phyloP scores from a whole-genome alignment of 495 filamentous ascomycete genomes.

The Hypomontagnella submonticulosa region DNA sequence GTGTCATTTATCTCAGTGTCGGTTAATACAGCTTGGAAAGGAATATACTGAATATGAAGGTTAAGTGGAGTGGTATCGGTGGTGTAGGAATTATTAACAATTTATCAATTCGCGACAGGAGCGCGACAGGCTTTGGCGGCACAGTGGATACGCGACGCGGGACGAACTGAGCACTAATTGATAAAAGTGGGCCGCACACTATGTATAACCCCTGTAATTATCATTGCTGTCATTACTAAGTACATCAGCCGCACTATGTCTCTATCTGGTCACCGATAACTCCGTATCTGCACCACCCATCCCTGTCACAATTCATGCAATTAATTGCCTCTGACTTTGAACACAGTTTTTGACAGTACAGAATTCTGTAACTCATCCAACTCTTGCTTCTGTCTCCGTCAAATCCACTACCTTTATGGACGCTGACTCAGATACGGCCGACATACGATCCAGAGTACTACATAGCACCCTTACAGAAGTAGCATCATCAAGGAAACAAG shows the following conservation, averaged over 20 bases:
- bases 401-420: slow-evolving; percentile 44
- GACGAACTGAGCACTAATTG: slow-evolving; percentile 8
- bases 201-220: no score
- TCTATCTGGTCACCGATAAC: no score
- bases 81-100: not conserved
- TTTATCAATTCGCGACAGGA: slow-evolving; percentile 1
- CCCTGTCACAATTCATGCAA: no score
- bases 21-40: not conserved
- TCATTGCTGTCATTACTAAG: no score
- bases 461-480: slow-evolving; percentile 61
- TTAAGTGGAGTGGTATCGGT: not conserved
- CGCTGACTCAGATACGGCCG: slow-evolving; percentile 34
- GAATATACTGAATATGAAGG: not conserved
- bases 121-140: slow-evolving; percentile 16
- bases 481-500: slow-evolving; percentile 41
- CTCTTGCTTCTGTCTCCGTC: not conserved
- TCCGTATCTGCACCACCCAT: no score
- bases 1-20: not conserved
- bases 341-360: not conserved
- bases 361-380: not conserved
- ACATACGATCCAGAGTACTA: slow-evolving; percentile 57
- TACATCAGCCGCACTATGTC: no score
- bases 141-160: slow-evolving; percentile 33
- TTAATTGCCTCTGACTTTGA: not conserved
- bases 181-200: no score